Base-by-base conservation (phyloP, 192 early-diverging fungal species). In the Linnemannia zychae region DNA sequence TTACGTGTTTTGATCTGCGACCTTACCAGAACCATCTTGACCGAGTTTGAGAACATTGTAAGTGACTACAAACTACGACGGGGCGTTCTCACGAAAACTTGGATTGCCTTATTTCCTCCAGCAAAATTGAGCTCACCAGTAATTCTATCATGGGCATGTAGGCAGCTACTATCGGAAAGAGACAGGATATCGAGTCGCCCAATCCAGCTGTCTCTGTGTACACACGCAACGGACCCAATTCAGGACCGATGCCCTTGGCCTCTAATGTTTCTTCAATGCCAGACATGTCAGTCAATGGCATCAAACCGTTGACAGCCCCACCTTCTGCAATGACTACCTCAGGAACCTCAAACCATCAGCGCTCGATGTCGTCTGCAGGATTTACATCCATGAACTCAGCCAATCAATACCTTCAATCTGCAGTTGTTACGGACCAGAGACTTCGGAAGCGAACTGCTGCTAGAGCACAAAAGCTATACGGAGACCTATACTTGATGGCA, bases 1-100 rank as follows among this genome's bases (percentile, higher is more conserved):
- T 87, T 96, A 72, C 89, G 88, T 67, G 94, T 94, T 0, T 90
- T 95, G 89, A 95, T 96, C 74, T 95, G 92, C 71, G 94, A 95
- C 82, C 92, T 96, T 82, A 89, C 95, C n/a, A 91, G 88, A 78
- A 94, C 94, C 67, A 85, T 96, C 65, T 81, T 96, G 36, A 88
- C 86, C 36, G 92, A 92, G 71, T 94, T 96, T 72, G 90, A 91
- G 7, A 88, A 78, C 33, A 74, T 96, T 78, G 94, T 95, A 89
- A 77, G 85, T 52, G 1, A 33, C 0, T 17, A 34, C 28, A 66
- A 17, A 9, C 47, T 16, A 73, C n/a, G 13, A 28, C 17, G 28
- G 31, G 9, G 20, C 34, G 4, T 33, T 17, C 40, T 24, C 11
- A 28, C 17, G 9, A 28, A 17, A 34, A 66, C 22, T 65, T 40